Evolutionary conservation across 139 green algal species (phyloP), one percentile per base, ranked within the genome.

Genomic region (Parachlorella kessleri): DNA sequence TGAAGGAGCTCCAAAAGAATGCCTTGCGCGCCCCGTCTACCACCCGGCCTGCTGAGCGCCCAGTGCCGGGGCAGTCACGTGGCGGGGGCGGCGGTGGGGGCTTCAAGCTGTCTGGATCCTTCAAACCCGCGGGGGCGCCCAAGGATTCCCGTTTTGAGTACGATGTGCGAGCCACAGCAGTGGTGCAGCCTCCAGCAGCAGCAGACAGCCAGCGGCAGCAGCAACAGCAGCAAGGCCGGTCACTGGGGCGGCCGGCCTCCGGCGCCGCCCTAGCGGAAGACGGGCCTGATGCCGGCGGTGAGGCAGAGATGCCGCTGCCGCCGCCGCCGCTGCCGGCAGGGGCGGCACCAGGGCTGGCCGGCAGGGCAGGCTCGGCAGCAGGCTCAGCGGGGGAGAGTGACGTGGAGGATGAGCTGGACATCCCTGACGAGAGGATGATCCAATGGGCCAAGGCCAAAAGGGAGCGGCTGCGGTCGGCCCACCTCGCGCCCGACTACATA

Each of bases 401-500:
- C 0, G 86, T 86, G 1, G 82, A 77, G 0, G 83, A 84, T 30
- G 84, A 72, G 38, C 59, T 79, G 3, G 71, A 77, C 33, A 88
- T 93, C 26, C 91, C 91, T 0, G 83, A 93, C 40, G 77, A 88
- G 64, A 87, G 91, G n/a, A 90, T 80, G 21, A 95, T 95, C 78
- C 82, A 84, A 82, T 90, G 55, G 8, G 90, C 87, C 14, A 94
- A 94, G 83, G 88, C 86, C 10, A 93, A 94, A 76, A 81, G 93
- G n/a, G 93, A 95, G 80, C 84, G 89, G 33, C 71, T 96, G 40
- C 82, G 92, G 3, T 83, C 88, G 53, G 91, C 88, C 6, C 88
- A 92, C 70, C 74, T 92, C 6, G 92, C 92, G 0, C 91, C 91
- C 1, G 91, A 96, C 85, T 97, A 96, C 66, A 68, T 96, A 2